Evolutionary conservation across 1,139 yeast genomes (phyloP).

Genomic region (Candida dubliniensis): DNA sequence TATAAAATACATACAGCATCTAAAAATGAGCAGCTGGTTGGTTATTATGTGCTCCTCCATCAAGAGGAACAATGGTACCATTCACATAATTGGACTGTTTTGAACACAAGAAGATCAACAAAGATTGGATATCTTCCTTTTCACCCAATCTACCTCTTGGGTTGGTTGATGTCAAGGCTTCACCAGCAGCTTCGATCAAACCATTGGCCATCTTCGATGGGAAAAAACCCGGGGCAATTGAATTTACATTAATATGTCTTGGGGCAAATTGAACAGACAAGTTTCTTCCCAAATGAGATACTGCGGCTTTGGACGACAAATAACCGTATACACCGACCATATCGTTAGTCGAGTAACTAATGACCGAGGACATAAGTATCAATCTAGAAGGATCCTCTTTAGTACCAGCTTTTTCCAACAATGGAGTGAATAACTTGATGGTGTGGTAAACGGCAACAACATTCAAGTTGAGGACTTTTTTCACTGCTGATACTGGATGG

Average conservation of each 20-base stretch:
- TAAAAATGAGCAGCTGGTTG: slow-evolving; percentile 21
- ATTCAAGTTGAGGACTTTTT: slow-evolving; percentile 65
- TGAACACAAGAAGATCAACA: slow-evolving; percentile 61
- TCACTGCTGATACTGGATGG: slow-evolving; percentile 64
- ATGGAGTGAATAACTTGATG: slow-evolving; percentile 61
- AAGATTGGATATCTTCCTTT: slow-evolving; percentile 59
- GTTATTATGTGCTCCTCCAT: slow-evolving; percentile 58
- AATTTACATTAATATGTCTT: slow-evolving; percentile 64
- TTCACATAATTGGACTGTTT: slow-evolving; percentile 62
- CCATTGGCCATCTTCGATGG: slow-evolving; percentile 79
- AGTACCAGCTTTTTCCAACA: slow-evolving; percentile 56
- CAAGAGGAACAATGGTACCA: slow-evolving; percentile 72
- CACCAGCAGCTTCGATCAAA: slow-evolving; percentile 55
- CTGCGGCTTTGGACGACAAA: slow-evolving; percentile 76
- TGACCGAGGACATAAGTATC: slow-evolving; percentile 66
- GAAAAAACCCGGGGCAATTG: slow-evolving; percentile 78
- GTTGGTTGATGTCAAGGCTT: slow-evolving; percentile 46
- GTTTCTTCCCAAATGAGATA: slow-evolving; percentile 65
- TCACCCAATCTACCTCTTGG: slow-evolving; percentile 68
- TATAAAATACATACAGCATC: not conserved
- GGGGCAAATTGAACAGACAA: slow-evolving; percentile 67
- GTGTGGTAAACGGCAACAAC: slow-evolving; percentile 71
- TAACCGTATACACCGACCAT: slow-evolving; percentile 64
- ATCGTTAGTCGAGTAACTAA: slow-evolving; percentile 48
- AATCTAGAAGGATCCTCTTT: slow-evolving; percentile 64